These are phyloP conservation scores for Reticulascus tulasneorum DNA, from an alignment of 2,329 filamentous ascomycete genomes.

Conservation along the genomic window DNA sequence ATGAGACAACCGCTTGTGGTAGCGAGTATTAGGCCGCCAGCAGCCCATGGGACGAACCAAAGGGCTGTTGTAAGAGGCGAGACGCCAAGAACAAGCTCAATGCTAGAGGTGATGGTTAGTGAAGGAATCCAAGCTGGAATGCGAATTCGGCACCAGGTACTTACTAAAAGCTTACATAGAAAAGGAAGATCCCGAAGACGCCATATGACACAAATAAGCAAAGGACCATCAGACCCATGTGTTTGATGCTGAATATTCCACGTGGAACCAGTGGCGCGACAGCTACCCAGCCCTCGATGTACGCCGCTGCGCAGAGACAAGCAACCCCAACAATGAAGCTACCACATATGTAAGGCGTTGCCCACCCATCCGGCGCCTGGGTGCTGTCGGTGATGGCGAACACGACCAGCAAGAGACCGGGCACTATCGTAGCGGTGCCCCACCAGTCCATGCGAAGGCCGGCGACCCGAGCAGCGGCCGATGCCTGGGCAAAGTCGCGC, in stretches of 20 bases:
- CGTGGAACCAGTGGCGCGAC: constrained; percentile 64
- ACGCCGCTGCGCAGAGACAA: constrained; percentile 57
- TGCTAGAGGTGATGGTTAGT: no score
- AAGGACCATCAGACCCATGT: constrained; percentile 60
- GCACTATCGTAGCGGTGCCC: constrained; percentile 57
- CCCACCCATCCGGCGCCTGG: constrained; percentile 66
- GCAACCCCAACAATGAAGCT: constrained; percentile 61
- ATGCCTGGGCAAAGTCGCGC: constrained; percentile 40
- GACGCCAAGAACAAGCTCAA: constrained; percentile 54
- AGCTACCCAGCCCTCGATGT: constrained; percentile 69
- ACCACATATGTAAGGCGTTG: constrained; percentile 67
- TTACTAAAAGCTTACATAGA: constrained; percentile 67
- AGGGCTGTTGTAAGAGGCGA: constrained; percentile 59
- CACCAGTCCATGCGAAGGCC: constrained; percentile 61
- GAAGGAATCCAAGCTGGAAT: no score
- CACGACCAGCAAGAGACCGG: constrained; percentile 65
- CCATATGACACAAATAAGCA: constrained; percentile 66
- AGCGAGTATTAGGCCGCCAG: constrained; percentile 63
- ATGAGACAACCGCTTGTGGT: constrained; percentile 59
- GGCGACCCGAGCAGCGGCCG: not conserved
- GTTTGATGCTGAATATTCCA: constrained; percentile 65
- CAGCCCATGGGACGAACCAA: constrained; percentile 64
- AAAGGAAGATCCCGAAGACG: constrained; percentile 62
- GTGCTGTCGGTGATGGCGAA: constrained; percentile 72
- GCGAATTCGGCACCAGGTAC: no score